Evolutionary conservation across 768 basidiomycete genomes (phyloP), one percentile per base, ranked within the genome.

Genomic region (Leccinellum albellum): DNA sequence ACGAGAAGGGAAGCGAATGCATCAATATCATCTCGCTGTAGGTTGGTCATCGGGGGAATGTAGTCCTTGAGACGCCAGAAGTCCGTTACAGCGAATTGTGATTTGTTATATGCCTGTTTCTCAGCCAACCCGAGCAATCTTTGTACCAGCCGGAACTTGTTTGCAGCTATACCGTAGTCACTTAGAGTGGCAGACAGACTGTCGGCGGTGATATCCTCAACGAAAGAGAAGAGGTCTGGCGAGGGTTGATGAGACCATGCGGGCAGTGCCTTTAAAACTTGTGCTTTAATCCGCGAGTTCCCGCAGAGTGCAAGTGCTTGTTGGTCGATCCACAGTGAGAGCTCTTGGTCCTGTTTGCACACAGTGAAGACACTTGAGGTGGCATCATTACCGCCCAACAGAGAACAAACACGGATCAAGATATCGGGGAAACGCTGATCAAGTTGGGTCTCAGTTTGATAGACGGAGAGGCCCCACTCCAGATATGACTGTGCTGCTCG

Each of bases 51-150:
- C 2, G 77, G 53, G 6, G 90, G 90, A 44, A 94, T 87, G 64
- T 81, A 87, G 23, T 85, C 83, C 66, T 92, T 93, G 66, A 96
- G 73, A 37, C 84, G 81, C 94, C 94, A 97, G 69, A 95, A 94
- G 61, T 88, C 85, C 9, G 75, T 75, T 52, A 74, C 73, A 0
- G 82, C 74, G 54, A 89, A 90, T 28, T 76, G 75, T 7, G 70
- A 68, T 53, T 73, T 70, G 14, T 74, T 69, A 48, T 81, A 78
- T 10, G 73, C 66, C 4, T 71, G 67, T 14, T 69, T 66, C 6
- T 70, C 63, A 3, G 82, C 75, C 56, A 80, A 73, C 21, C 83
- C 79, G 3, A 76, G 76, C n/a, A 94, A 71, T 50, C 81, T 81
- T 29, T 85, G 82, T 24, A 88, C 88, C 21, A 91, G 69, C 15